Evolutionary conservation across 2,329 filamentous ascomycete species (phyloP).

Genomic region (Aspergillus pseudoviridinutans): DNA sequence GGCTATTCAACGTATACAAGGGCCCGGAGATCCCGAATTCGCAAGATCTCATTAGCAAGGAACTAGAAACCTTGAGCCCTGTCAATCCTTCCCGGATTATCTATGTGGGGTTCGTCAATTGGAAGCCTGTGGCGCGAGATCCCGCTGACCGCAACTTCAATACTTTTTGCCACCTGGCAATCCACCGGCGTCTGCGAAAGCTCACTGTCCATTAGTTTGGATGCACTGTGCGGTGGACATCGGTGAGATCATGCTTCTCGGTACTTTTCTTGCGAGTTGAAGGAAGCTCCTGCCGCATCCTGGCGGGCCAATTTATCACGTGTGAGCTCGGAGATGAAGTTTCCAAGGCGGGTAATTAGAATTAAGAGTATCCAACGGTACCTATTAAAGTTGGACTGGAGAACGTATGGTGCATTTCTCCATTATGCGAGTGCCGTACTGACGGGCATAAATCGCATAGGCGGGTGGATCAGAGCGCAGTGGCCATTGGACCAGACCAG

Average conservation of each 20-base stretch:
- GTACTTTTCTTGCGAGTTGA: not conserved
- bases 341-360: not conserved
- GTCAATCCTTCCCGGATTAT: not conserved
- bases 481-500: constrained; percentile 1
- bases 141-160: constrained; percentile 25
- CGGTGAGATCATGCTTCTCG: not conserved
- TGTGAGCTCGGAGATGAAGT: not conserved
- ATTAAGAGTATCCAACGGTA: not conserved
- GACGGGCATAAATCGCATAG: not conserved
- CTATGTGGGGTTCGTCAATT: not conserved
- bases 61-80: not conserved
- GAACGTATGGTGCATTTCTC: not conserved
- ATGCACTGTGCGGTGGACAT: not conserved
- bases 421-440: not conserved
- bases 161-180: constrained; percentile 15
- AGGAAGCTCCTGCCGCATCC: not conserved
- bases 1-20: not conserved
- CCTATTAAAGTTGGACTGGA: not conserved
- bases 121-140: constrained; percentile 15
- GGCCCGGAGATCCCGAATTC: not conserved
- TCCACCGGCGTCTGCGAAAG: not conserved
- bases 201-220: not conserved
- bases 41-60: not conserved
- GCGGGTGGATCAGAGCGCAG: not conserved
- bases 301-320: not conserved